These are phyloP conservation scores for Nidularia sp. DNA, from an alignment of 768 basidiomycete species.

Conservation along the genomic window DNA sequence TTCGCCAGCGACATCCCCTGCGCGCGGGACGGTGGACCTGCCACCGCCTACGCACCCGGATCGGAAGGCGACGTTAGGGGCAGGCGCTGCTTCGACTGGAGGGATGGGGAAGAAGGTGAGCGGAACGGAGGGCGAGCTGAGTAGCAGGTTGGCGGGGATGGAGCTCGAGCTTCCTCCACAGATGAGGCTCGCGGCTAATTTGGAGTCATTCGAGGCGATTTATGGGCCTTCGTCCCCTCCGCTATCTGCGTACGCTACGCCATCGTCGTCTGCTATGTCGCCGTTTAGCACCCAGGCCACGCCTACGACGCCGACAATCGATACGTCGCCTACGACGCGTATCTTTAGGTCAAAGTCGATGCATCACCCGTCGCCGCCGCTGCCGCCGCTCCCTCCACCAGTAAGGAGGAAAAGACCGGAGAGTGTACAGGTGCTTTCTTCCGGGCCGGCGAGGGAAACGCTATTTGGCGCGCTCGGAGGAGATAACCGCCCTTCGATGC, in stretches of 20 bases:
- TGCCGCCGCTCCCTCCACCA: slow-evolving; percentile 33
- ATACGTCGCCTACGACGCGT: slow-evolving; percentile 27
- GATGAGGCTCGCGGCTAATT: slow-evolving; percentile 2
- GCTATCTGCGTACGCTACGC: slow-evolving; percentile 1
- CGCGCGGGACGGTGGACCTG: slow-evolving; percentile 7
- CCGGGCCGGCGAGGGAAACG: slow-evolving; percentile 7
- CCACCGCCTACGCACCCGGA: slow-evolving; percentile 54
- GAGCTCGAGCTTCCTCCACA: background rate
- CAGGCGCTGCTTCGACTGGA: slow-evolving; percentile 6
- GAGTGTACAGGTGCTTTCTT: slow-evolving; percentile 49
- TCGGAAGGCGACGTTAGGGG: slow-evolving; percentile 26
- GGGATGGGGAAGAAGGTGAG: background rate
- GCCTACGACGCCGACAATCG: slow-evolving; percentile 7
- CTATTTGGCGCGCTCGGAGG: background rate
- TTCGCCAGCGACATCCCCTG: slow-evolving; percentile 24
- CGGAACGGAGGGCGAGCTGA: no score
- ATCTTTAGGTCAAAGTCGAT: slow-evolving; percentile 54
- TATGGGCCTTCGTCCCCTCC: slow-evolving; percentile 6
- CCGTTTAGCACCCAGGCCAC: background rate
- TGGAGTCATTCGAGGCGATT: slow-evolving; percentile 16
- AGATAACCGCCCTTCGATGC: background rate
- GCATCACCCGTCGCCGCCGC: slow-evolving; percentile 37
- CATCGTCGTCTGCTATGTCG: slow-evolving; percentile 8
- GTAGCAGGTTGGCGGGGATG: background rate
- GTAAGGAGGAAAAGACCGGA: slow-evolving; percentile 54